phyloP scores from a whole-genome alignment of 805 yeast genomes.

The Lipomyces chichibuensis region DNA sequence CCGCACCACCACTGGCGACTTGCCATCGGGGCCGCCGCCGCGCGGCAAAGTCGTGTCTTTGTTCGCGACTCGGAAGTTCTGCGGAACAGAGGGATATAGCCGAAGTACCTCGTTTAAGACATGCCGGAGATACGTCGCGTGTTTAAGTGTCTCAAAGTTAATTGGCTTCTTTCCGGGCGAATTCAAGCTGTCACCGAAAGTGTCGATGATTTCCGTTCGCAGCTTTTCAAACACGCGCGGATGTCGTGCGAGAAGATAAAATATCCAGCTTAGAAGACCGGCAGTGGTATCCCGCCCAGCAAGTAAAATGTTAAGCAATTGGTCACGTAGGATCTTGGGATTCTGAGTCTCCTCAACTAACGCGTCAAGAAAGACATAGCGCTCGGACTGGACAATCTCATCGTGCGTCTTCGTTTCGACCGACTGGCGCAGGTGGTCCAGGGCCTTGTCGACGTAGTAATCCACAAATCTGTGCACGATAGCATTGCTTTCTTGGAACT shows the following conservation, averaged over 20 bases:
- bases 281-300: constrained; percentile 64
- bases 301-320: constrained; percentile 53
- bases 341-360: constrained; percentile 54
- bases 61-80: constrained; percentile 52
- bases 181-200: constrained; percentile 44
- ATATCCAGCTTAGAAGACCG: constrained; percentile 50
- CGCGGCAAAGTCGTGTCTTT: constrained; percentile 55
- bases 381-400: constrained; percentile 41
- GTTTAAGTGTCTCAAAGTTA: constrained; percentile 54
- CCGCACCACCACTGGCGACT: constrained; percentile 47
- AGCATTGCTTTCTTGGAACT: constrained; percentile 43
- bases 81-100: constrained; percentile 56
- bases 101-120: constrained; percentile 55
- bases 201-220: constrained; percentile 46
- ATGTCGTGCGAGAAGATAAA: constrained; percentile 52
- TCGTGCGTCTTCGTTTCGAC: constrained; percentile 28
- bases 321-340: constrained; percentile 53
- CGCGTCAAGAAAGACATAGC: constrained; percentile 53
- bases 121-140: constrained; percentile 52
- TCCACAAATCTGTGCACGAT: constrained; percentile 46
- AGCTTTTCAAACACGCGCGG: constrained; percentile 42
- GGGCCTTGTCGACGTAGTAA: constrained; percentile 48
- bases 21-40: constrained; percentile 54
- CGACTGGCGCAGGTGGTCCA: constrained; percentile 29
- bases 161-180: constrained; percentile 33